These are phyloP conservation scores for Ballota nigra DNA, from an alignment of 257 asterid genomes.

Conservation along the genomic window DNA sequence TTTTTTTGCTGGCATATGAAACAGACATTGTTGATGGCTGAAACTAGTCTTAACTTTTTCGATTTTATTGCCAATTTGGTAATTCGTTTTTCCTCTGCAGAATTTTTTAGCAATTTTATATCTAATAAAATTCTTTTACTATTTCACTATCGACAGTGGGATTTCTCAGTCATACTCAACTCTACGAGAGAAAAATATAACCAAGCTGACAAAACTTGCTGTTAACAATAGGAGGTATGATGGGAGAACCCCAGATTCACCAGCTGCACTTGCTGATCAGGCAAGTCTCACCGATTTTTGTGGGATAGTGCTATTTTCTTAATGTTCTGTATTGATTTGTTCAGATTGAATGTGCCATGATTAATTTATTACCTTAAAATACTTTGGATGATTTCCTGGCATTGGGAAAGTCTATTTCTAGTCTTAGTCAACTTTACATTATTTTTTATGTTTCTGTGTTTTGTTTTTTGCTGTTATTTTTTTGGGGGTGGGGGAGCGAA, in stretches of 20 bases:
- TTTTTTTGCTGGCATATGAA: constrained; percentile 13
- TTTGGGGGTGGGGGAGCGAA: too few species aligned
- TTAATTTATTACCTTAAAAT: background rate
- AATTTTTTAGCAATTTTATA: constrained; percentile 8
- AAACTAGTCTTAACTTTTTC: constrained; percentile 13
- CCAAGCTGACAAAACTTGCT: constrained; percentile 80
- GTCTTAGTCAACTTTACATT: background rate
- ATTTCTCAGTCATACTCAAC: constrained; percentile 70
- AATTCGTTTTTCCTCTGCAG: background rate
- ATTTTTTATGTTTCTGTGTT: too few species aligned
- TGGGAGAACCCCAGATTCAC: constrained; percentile 88
- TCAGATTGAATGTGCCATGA: background rate
- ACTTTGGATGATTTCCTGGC: background rate
- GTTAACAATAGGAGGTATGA: constrained; percentile 74
- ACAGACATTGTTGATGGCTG: constrained; percentile 20
- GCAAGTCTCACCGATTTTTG: constrained; percentile 32
- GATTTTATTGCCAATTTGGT: background rate
- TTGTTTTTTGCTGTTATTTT: too few species aligned
- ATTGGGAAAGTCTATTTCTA: background rate
- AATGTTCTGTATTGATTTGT: constrained; percentile 10
- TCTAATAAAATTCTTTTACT: constrained; percentile 1
- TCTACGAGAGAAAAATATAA: constrained; percentile 62
- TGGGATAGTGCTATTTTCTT: background rate
- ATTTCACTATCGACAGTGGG: constrained; percentile 55
- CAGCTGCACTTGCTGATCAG: constrained; percentile 78